Conservation (phyloP, 495 filamentous ascomycete genomes). For the Daldinia vernicosa region DNA sequence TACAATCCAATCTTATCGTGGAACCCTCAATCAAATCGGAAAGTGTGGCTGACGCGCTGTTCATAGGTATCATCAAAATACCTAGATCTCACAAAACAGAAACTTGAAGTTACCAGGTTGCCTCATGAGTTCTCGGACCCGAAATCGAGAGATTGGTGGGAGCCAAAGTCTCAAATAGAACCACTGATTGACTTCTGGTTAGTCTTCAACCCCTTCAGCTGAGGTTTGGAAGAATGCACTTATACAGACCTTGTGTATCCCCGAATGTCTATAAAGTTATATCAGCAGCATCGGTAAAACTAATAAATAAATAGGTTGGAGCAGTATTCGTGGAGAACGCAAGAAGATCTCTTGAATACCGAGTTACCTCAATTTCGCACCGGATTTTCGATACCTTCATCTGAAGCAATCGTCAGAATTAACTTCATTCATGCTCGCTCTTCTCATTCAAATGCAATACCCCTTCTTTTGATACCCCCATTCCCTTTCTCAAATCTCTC, state of each 20-base stretch:
- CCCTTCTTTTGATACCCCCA: conserved; percentile 69
- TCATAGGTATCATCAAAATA: conserved; percentile 59
- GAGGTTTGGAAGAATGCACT: conserved; percentile 11
- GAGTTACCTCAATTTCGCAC: conserved; percentile 69
- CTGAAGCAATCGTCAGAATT: conserved; percentile 50
- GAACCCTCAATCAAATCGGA: neutral
- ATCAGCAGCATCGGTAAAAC: conserved; percentile 1
- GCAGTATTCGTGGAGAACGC: conserved; percentile 67
- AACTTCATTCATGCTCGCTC: conserved; percentile 68
- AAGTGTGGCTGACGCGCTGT: conserved; percentile 20
- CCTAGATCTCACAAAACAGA: conserved; percentile 61
- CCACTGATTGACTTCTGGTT: conserved; percentile 64
- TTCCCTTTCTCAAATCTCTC: conserved; percentile 79
- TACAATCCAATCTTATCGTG: neutral
- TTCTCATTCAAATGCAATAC: conserved; percentile 58
- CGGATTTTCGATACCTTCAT: conserved; percentile 51
- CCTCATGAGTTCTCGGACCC: conserved; percentile 57
- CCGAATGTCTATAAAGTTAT: conserved; percentile 2
- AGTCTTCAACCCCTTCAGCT: conserved; percentile 22
- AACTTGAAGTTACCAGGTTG: conserved; percentile 63
- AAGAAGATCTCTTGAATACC: conserved; percentile 64
- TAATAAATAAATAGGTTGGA: conserved; percentile 59
- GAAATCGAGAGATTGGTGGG: conserved; percentile 56
- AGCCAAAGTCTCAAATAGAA: conserved; percentile 59
- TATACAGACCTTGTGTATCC: neutral